A percentile compares a stretch with the other conserved stretches of the same genome.
phyloP scores from a whole-genome alignment of 352 stramenopile species.

The Labyrinthula sp. region DNA sequence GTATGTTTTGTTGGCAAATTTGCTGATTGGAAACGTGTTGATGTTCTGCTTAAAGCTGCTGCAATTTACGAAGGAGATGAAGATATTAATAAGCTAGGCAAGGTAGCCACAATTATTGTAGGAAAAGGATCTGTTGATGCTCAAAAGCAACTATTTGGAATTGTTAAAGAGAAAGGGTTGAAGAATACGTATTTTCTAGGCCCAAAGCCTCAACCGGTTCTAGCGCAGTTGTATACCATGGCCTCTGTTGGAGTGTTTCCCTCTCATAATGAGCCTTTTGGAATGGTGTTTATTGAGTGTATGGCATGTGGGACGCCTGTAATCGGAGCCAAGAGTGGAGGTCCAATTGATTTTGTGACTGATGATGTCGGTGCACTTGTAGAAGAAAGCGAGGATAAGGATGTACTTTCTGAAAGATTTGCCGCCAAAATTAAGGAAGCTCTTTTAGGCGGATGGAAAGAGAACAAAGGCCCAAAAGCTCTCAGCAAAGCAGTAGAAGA shows the following conservation, averaged over 20 bases:
- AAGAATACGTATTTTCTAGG: slow-evolving; percentile 15
- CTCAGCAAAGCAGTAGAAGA: slow-evolving; percentile 1
- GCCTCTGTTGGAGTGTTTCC: slow-evolving; percentile 35
- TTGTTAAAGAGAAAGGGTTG: slow-evolving; percentile 5
- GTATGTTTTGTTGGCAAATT: slow-evolving; percentile 18
- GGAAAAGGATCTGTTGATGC: slow-evolving; percentile 10
- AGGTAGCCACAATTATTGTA: slow-evolving; percentile 17
- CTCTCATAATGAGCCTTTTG: slow-evolving; percentile 45
- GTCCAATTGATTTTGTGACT: slow-evolving; percentile 49
- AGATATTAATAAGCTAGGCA: too few relatives aligned
- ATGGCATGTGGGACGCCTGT: slow-evolving; percentile 56
- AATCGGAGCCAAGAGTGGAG: slow-evolving; percentile 49
- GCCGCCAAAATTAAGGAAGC: slow-evolving; percentile 3
- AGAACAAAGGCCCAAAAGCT: not conserved
- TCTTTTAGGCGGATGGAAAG: slow-evolving; percentile 13
- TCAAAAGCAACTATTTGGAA: slow-evolving; percentile 7
- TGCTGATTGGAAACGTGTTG: slow-evolving; percentile 18
- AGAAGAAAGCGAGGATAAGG: slow-evolving; percentile 15
- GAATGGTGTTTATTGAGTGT: slow-evolving; percentile 55
- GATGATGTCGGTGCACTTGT: slow-evolving; percentile 46
- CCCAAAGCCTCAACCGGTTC: slow-evolving; percentile 41
- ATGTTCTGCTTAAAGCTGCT: slow-evolving; percentile 15
- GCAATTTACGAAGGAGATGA: slow-evolving; percentile 7
- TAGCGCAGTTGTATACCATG: slow-evolving; percentile 52
- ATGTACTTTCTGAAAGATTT: slow-evolving; percentile 7